These are phyloP conservation scores for Aplosporella prunicola DNA, from an alignment of 2,329 filamentous ascomycete genomes.

Conservation along the genomic window DNA sequence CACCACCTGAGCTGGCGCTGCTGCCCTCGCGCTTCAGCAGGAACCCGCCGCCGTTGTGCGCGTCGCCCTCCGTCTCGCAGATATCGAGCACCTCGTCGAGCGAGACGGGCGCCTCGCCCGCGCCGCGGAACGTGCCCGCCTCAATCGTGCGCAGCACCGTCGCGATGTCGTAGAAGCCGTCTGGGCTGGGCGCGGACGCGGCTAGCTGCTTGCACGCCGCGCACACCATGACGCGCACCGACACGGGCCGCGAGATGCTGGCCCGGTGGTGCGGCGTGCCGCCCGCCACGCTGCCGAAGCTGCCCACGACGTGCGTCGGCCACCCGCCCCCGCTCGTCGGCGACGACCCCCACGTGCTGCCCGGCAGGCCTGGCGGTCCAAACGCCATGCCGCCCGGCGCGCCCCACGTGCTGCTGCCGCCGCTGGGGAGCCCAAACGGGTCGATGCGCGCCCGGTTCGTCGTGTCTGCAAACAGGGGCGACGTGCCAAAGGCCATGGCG, in stretches of 20 bases:
- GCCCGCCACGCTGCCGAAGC: conserved; percentile 21
- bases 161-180: conserved; percentile 62
- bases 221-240: conserved; percentile 65
- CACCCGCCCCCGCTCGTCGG: conserved; percentile 24
- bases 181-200: conserved; percentile 35
- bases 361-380: conserved; percentile 30
- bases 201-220: conserved; percentile 63
- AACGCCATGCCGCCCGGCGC: conserved; percentile 25
- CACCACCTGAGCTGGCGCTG: no score
- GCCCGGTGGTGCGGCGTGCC: conserved; percentile 20
- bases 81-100: conserved; percentile 68
- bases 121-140: conserved; percentile 51
- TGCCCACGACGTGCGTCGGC: conserved; percentile 24
- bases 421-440: conserved; percentile 23
- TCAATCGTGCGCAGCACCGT: conserved; percentile 52
- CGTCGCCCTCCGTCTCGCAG: conserved; percentile 83
- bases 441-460: conserved; percentile 23
- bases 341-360: conserved; percentile 31
- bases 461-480: conserved; percentile 26
- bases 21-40: conserved; percentile 50
- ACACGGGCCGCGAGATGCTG: conserved; percentile 46
- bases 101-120: conserved; percentile 46
- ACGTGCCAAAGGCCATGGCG: conserved; percentile 21
- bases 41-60: conserved; percentile 86
- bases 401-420: conserved; percentile 31